A percentile compares a stretch with the other conserved stretches of the same genome.
These are phyloP conservation scores for Nannochloris sp. DNA, from an alignment of 139 green algal species.

Conservation along the genomic window DNA sequence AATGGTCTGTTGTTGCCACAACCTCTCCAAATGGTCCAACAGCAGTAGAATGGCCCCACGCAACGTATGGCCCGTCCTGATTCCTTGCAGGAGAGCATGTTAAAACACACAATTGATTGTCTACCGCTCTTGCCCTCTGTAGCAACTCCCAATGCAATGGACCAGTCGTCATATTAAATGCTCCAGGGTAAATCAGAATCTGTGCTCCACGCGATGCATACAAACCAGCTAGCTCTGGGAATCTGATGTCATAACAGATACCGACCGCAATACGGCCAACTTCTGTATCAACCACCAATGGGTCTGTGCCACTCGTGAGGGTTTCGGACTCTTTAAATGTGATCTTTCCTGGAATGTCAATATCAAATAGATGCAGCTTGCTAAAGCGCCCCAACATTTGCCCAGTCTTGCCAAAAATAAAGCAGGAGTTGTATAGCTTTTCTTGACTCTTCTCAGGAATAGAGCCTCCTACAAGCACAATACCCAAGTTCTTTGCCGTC, in stretches of 20 bases:
- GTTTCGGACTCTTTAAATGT: slow-evolving; percentile 93
- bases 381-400: slow-evolving; percentile 73
- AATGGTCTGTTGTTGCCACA: slow-evolving; percentile 57
- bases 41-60: slow-evolving; percentile 71
- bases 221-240: slow-evolving; percentile 87
- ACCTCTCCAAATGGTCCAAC: slow-evolving; percentile 74
- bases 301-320: slow-evolving; percentile 56
- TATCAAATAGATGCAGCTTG: slow-evolving; percentile 97
- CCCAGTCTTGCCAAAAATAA: slow-evolving; percentile 72
- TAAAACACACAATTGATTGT: slow-evolving; percentile 91
- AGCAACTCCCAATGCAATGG: slow-evolving; percentile 95
- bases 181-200: slow-evolving; percentile 78
- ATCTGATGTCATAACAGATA: slow-evolving; percentile 98
- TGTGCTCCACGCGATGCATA: slow-evolving; percentile 69
- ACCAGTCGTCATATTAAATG: slow-evolving; percentile 50
- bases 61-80: slow-evolving; percentile 21
- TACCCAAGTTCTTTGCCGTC: slow-evolving; percentile 19
- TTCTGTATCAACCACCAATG: slow-evolving; percentile 79
- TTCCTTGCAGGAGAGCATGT: slow-evolving; percentile 82
- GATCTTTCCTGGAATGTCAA: slow-evolving; percentile 97
- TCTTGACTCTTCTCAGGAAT: slow-evolving; percentile 62
- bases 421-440: slow-evolving; percentile 95
- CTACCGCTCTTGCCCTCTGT: slow-evolving; percentile 71
- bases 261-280: slow-evolving; percentile 75
- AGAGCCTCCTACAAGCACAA: slow-evolving; percentile 67